Percentiles rank a stretch among this genome's conserved stretches.
These are phyloP conservation scores for Zygotorulaspora chibaensis DNA, from an alignment of 805 yeast species.

Conservation along the genomic window DNA sequence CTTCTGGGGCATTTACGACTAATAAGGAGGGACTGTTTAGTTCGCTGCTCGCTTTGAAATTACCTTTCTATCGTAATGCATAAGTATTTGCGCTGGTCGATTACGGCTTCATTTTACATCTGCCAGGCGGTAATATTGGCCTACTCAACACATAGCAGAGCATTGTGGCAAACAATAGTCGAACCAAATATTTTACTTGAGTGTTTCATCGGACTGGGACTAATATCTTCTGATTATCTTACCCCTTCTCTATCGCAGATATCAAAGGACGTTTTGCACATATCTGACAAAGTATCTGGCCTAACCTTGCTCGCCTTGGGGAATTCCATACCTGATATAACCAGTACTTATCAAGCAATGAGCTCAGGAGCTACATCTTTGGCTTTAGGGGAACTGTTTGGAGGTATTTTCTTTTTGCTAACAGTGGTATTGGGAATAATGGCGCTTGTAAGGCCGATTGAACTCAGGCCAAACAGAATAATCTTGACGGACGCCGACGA, in stretches of 20 bases:
- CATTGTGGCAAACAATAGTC: constrained; percentile 12
- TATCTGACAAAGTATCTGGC: constrained; percentile 79
- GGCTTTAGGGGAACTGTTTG: constrained; percentile 87
- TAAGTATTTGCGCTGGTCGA: constrained; percentile 11
- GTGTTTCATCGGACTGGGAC: constrained; percentile 62
- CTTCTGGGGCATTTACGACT: too few species aligned
- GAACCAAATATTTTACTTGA: constrained; percentile 30
- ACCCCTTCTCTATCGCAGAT: constrained; percentile 73
- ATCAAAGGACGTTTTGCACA: constrained; percentile 49
- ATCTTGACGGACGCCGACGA: background rate
- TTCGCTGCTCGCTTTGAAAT: too few species aligned
- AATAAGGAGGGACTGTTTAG: too few species aligned
- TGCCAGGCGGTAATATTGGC: constrained; percentile 5
- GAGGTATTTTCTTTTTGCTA: constrained; percentile 80
- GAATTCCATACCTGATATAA: constrained; percentile 87
- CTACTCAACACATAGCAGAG: constrained; percentile 2
- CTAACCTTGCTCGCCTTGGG: constrained; percentile 86
- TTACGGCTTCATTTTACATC: constrained; percentile 11
- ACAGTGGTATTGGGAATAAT: constrained; percentile 78
- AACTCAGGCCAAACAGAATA: constrained; percentile 37
- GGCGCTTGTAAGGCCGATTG: constrained; percentile 62
- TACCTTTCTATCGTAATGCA: constrained; percentile 1
- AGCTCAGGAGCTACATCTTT: constrained; percentile 62
- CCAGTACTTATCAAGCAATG: constrained; percentile 81
- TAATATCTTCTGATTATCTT: constrained; percentile 75